A percentile compares a stretch with the other conserved stretches of the same genome.
Conservation (phyloP, 257 asterid species). For the Verbena officinalis region DNA sequence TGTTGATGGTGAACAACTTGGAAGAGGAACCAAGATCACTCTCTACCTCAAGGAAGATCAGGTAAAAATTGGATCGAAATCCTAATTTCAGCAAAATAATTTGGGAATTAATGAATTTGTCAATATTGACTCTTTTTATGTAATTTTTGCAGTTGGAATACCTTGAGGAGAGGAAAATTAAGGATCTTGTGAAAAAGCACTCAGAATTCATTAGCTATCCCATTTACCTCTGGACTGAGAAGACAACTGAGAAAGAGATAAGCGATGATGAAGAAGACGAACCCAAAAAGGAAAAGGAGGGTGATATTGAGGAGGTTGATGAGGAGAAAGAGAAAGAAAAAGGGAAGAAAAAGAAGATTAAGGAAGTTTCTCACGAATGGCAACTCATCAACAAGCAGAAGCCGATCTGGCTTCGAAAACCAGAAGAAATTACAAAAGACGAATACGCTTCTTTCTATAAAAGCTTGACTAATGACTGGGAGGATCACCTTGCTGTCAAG, state of each 20-base stretch:
- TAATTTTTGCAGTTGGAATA: constrained; percentile 55
- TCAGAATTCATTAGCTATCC: constrained; percentile 87
- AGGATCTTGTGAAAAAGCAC: constrained; percentile 86
- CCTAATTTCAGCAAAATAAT: background rate
- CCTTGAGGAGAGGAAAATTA: constrained; percentile 76
- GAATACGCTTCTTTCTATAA: constrained; percentile 83
- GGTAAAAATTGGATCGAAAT: constrained; percentile 36
- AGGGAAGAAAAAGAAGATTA: constrained; percentile 78
- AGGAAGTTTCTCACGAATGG: constrained; percentile 85
- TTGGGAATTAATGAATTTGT: background rate
- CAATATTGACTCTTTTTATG: background rate
- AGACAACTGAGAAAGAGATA: constrained; percentile 74
- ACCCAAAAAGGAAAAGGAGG: constrained; percentile 71
- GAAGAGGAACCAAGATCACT: constrained; percentile 81
- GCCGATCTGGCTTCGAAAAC: constrained; percentile 83
- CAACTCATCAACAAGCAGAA: constrained; percentile 72
- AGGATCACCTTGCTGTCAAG: constrained; percentile 81
- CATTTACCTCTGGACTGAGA: constrained; percentile 77
- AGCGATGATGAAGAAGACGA: constrained; percentile 90
- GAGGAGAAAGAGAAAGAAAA: constrained; percentile 70
- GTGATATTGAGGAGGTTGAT: constrained; percentile 68
- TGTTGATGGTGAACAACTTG: constrained; percentile 64
- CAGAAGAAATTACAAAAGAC: constrained; percentile 79
- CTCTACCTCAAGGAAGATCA: constrained; percentile 84
- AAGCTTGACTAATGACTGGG: constrained; percentile 88